Evolutionary conservation across 2,329 filamentous ascomycete genomes (phyloP), one percentile per base, ranked within the genome.

Genomic region (Rhytidhysteron rufulum): DNA sequence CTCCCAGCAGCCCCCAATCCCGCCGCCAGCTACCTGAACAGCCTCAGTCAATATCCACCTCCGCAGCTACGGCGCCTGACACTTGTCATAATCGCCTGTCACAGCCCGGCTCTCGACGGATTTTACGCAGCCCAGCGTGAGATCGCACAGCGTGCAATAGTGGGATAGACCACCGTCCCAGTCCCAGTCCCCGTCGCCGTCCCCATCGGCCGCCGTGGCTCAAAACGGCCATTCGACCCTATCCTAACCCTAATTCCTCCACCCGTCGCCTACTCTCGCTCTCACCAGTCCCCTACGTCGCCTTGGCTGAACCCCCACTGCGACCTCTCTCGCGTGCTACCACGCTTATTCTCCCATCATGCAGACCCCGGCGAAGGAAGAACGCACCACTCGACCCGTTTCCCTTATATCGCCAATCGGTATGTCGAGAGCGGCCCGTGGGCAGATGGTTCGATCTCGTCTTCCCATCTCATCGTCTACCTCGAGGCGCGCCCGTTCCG

Each of bases 301-400:
- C 41, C 43, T 40, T 37, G 40, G 40, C 44, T 37, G 46, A 40
- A 41, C 57, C 57, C 57, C 59, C 55, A 60, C 57, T 53, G 46
- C 40, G 43, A 44, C 43, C 51, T 41, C 54, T 46, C 18, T 38
- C 35, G 41, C 22, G 7, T 32, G 33, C 47, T 51, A 55, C 57
- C 60, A 63, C 61, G 61, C 64, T 66, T 66, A 60, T 62, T 58
- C 60, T 65, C 54, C 59, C 51, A 48, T 54, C 54, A 66, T 67
- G 63, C 65, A 66, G 61, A 63, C 63, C 55, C 59, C 58, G 48
- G 63, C 30, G 33, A 35, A 37, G 29, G 41, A 42, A 22, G 40
- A 37, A 34, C 37, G 37, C 24, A 34, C 42, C 39, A 37, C n/a
- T n/a, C n/a, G n/a, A n/a, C n/a, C n/a, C n/a, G n/a, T 41, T 38